Base-by-base conservation (phyloP, 2,329 filamentous ascomycete species). In the Penicillium sclerotiorum region DNA sequence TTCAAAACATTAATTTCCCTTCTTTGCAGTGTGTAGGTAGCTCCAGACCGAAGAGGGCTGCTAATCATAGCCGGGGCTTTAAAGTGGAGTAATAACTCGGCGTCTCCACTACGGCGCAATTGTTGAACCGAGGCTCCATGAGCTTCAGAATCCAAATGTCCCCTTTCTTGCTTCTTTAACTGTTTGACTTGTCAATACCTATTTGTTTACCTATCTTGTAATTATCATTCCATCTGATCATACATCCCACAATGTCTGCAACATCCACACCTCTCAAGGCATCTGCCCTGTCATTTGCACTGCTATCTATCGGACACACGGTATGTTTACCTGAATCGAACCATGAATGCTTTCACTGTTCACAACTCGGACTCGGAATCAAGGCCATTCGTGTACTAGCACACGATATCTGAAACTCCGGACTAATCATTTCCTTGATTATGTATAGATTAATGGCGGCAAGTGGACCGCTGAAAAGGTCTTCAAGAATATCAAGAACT, bases 231-330 rank as follows among this genome's bases (percentile, higher is more conserved):
- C 20, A 41, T 39, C 36, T 11, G 9, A n/a, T n/a, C n/a, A n/a
- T 9, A 8, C 13, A 8, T 28, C 13, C 7, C 5, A 45, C 23
- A n/a, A 53, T 49, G 50, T 49, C 45, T 13, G 35, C 25, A n/a
- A 30, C 20, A 18, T 52, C 59, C 13, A 18, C 23, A n/a, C 47
- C 56, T 15, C 56, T 61, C 2, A 50, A 56, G 35, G 53, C 56
- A 5, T 54, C 59, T 15, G 61, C 63, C 12, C 27, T 54, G 17
- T 44, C 53, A 8, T 62, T 60, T 21, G 28, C 47, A 2, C 25
- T 64, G 13, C 46, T 63, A 18, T 56, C 62, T 11, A 39, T 59
- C 12, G 62, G 58, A 21, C 63, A 65, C 45, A 65, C 63, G 35
- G 63, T 64, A 56, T 8, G 52, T 49, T 15, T 25, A 12, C 32